Evolutionary conservation across 148 eudicot genomes (phyloP), one percentile per base, ranked within the genome.

Genomic region (Talinum fruticosum): DNA sequence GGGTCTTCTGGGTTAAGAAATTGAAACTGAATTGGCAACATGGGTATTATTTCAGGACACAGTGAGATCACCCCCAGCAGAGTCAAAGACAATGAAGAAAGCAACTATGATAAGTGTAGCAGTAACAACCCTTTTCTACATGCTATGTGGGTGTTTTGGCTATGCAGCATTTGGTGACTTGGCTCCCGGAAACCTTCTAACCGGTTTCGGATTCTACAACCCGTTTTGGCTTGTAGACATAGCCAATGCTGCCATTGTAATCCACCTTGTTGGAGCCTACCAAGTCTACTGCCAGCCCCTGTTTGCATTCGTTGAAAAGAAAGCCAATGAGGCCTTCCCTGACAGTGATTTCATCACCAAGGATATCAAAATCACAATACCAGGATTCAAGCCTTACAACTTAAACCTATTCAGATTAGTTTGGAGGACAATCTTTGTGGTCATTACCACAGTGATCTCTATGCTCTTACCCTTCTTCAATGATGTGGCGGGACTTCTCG

Each of bases 151-250:
- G 1, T 86, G 85, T 64, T 82, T 84, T 24, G 91, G 91, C 10
- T 88, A 88, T 54, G 91, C 91, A 14, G 89, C 91, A 4, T 88
- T 88, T 34, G 91, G 91, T 2, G 91, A 88, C 70, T 19, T 65
- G 21, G 64, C 91, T 8, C 87, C 87, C 12, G 87, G 86, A 0
- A 88, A 88, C 80, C 87, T 88, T 65, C 77, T 88, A 30, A 88
- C 91, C 6, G 91, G 91, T 21, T 88, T 86, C 54, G 91, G 91
- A 0, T 88, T 88, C 87, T 86, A 88, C 83, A 88, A 88, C 83
- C 91, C 91, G 5, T 88, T 78, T 74, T 88, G 91, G 91, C 86
- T 88, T 3, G 84, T 88, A 8, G 87, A 88, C 66, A 88, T 88
- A 8, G 91, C 91, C 18, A 88, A 88, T 65, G 80, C 80, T 2